These are phyloP conservation scores for Bidens hawaiensis DNA, from an alignment of 140 eudicot species.

Conservation along the genomic window DNA sequence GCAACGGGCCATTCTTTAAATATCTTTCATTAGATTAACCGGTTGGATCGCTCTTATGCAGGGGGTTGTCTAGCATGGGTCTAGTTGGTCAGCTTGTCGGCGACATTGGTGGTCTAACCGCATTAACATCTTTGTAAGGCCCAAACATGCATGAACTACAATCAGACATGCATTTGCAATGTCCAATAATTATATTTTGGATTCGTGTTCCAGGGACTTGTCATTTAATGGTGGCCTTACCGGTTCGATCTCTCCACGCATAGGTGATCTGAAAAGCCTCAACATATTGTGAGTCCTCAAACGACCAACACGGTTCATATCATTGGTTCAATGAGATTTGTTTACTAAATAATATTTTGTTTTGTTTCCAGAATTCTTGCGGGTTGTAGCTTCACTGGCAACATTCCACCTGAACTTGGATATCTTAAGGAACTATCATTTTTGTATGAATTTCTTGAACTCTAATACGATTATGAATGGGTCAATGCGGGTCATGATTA, in stretches of 20 bases:
- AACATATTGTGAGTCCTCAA: slow-evolving; percentile 55
- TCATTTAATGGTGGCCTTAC: slow-evolving; percentile 85
- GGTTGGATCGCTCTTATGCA: slow-evolving; percentile 11
- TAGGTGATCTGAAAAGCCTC: slow-evolving; percentile 68
- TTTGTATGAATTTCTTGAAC: slow-evolving; percentile 50
- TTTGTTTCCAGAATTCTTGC: slow-evolving; percentile 67
- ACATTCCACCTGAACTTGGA: slow-evolving; percentile 77
- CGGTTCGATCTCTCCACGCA: slow-evolving; percentile 64
- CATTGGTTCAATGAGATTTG: background rate
- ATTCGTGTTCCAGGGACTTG: slow-evolving; percentile 61
- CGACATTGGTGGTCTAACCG: slow-evolving; percentile 83
- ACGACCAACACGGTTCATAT: background rate
- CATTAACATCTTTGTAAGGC: slow-evolving; percentile 68
- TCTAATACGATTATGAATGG: background rate
- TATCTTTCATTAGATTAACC: background rate
- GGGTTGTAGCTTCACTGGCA: slow-evolving; percentile 87
- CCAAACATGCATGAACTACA: slow-evolving; percentile 5
- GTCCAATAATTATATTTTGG: background rate
- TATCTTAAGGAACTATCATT: slow-evolving; percentile 67
- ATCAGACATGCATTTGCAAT: background rate
- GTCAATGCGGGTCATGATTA: background rate
- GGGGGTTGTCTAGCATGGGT: slow-evolving; percentile 90
- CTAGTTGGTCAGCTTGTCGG: slow-evolving; percentile 70
- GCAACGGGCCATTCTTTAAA: background rate
- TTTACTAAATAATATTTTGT: background rate